Evolutionary conservation across 1,139 yeast species (phyloP).

Genomic region (Suhomyces chickasaworum): DNA sequence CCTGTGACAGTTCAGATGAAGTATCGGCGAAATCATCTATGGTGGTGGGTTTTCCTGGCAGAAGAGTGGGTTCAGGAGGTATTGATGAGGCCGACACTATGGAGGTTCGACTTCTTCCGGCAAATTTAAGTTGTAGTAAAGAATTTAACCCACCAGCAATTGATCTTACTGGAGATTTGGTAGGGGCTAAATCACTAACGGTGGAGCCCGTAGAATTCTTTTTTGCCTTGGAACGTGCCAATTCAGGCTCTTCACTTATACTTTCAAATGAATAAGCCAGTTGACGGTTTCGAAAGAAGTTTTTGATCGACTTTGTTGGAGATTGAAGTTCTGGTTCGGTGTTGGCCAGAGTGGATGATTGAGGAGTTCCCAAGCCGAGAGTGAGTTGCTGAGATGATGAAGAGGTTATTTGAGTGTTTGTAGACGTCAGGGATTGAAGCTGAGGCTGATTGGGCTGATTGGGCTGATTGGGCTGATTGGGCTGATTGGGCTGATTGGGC

Average conservation of each 20-base stretch:
- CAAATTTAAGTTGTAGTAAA: slow-evolving; percentile 26
- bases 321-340: slow-evolving; percentile 21
- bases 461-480: neutral
- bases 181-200: slow-evolving; percentile 14
- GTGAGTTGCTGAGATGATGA: slow-evolving; percentile 1
- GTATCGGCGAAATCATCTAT: slow-evolving; percentile 48
- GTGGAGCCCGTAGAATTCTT: slow-evolving; percentile 12
- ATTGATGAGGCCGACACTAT: slow-evolving; percentile 7
- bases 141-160: slow-evolving; percentile 16
- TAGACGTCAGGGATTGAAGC: neutral
- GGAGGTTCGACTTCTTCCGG: slow-evolving; percentile 25
- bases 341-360: neutral
- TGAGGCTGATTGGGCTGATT: neutral
- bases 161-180: slow-evolving; percentile 17
- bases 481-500: too few relatives aligned
- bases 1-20: slow-evolving; percentile 26
- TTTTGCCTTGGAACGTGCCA: slow-evolving; percentile 10
- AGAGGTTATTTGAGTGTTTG: neutral
- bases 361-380: neutral
- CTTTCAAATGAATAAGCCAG: slow-evolving; percentile 33
- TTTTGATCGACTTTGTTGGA: slow-evolving; percentile 33
- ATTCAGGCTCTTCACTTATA: slow-evolving; percentile 30
- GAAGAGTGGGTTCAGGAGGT: slow-evolving; percentile 2
- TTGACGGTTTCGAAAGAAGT: slow-evolving; percentile 28
- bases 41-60: slow-evolving; percentile 22